These are phyloP conservation scores for Termitomyces titanicus DNA, from an alignment of 768 basidiomycete genomes.

Conservation along the genomic window DNA sequence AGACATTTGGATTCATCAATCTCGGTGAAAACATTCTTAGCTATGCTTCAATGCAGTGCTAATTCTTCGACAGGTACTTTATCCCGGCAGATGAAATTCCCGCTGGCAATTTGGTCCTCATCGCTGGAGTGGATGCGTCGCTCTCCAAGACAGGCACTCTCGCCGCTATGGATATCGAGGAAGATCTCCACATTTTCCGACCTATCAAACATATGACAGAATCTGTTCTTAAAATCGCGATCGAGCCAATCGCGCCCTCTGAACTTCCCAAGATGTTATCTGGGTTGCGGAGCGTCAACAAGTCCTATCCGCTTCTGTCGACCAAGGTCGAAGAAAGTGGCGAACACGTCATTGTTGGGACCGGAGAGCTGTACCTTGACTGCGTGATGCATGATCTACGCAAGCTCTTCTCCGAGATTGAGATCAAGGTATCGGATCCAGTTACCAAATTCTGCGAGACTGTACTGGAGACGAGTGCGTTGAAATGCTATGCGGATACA, in stretches of 20 bases:
- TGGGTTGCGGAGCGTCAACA: conserved; percentile 94
- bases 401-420: conserved; percentile 91
- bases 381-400: conserved; percentile 96
- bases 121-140: conserved; percentile 90
- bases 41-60: conserved; percentile 2
- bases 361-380: conserved; percentile 95
- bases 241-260: conserved; percentile 96
- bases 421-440: conserved; percentile 99
- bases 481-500: conserved; percentile 99
- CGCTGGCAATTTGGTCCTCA: conserved; percentile 89
- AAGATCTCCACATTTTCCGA: conserved; percentile 92
- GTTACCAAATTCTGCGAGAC: conserved; percentile 99
- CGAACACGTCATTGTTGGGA: conserved; percentile 95
- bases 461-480: conserved; percentile 92
- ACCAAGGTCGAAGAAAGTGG: conserved; percentile 99
- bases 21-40: conserved; percentile 52
- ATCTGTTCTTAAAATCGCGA: conserved; percentile 95
- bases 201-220: conserved; percentile 97
- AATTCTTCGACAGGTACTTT: conserved; percentile 63
- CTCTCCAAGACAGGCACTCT: conserved; percentile 95
- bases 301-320: conserved; percentile 89
- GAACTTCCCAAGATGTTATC: conserved; percentile 99
- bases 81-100: conserved; percentile 85
- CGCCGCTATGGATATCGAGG: conserved; percentile 65
- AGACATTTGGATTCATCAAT: conserved; percentile 87